phyloP scores from a whole-genome alignment of 768 basidiomycete species.

The Pisolithus orientalis region DNA sequence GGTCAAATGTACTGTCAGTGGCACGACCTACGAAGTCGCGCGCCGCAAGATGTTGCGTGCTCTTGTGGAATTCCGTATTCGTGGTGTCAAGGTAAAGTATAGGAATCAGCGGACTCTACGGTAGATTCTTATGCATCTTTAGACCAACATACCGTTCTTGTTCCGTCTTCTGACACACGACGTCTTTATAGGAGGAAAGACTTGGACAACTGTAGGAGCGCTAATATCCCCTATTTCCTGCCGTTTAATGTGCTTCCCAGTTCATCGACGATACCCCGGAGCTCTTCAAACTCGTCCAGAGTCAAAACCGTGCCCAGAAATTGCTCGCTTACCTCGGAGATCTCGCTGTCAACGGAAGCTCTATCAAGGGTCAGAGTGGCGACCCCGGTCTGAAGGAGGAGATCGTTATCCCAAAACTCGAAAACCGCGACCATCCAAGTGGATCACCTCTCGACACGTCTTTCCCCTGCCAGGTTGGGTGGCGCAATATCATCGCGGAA shows the following conservation, averaged over 20 bases:
- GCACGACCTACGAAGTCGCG: conserved; percentile 97
- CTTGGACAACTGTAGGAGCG: conserved; percentile 84
- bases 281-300: conserved; percentile 96
- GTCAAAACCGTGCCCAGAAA: conserved; percentile 98
- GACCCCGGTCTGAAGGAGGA: conserved; percentile 93
- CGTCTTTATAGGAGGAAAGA: conserved; percentile 92
- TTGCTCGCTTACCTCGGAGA: conserved; percentile 95
- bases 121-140: neutral
- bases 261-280: conserved; percentile 99
- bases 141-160: conserved; percentile 99
- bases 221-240: neutral
- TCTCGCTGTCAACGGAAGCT: conserved; percentile 94
- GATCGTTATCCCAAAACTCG: conserved; percentile 73
- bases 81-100: conserved; percentile 80
- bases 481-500: conserved; percentile 98
- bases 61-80: conserved; percentile 99
- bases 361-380: conserved; percentile 93
- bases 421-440: conserved; percentile 70
- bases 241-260: conserved; percentile 31
- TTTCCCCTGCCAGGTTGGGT: conserved; percentile 80
- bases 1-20: conserved; percentile 93
- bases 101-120: neutral
- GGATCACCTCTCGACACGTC: conserved; percentile 72
- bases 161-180: conserved; percentile 97
- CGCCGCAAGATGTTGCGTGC: conserved; percentile 99